Evolutionary conservation across 768 basidiomycete species (phyloP).

Genomic region (Macrolepiota albuminosa): DNA sequence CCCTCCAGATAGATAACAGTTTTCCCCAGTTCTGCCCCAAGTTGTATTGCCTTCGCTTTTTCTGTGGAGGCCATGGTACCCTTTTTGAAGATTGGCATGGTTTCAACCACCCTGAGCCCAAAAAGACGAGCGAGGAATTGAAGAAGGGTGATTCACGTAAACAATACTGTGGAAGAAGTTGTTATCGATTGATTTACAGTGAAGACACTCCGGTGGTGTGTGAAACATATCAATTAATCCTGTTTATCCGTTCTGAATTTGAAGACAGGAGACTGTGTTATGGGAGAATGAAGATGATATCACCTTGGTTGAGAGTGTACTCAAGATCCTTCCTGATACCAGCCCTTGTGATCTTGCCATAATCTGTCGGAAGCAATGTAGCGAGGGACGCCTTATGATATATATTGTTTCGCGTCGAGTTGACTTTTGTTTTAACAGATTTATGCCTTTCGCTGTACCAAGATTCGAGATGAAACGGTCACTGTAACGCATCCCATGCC

Average conservation of each 20-base stretch:
- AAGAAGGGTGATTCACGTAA: background rate
- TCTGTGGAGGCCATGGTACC: conserved; percentile 35
- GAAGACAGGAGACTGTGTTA: conserved; percentile 14
- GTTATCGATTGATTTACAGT: conserved; percentile 15
- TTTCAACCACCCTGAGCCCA: conserved; percentile 13
- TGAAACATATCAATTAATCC: background rate
- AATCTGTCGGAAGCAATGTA: conserved; percentile 44
- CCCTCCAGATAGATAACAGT: conserved; percentile 25
- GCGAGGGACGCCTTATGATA: conserved; percentile 21
- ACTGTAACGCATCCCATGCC: background rate
- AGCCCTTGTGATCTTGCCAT: conserved; percentile 45
- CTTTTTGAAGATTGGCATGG: background rate
- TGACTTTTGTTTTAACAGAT: conserved; percentile 17
- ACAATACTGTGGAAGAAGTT: conserved; percentile 15
- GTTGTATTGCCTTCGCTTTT: conserved; percentile 35
- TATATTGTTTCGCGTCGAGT: conserved; percentile 14
- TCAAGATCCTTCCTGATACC: conserved; percentile 41
- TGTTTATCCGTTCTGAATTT: background rate
- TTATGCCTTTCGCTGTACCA: conserved; percentile 18
- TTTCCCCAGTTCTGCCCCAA: conserved; percentile 40
- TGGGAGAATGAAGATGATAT: conserved; percentile 24
- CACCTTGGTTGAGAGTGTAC: conserved; percentile 26
- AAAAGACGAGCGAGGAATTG: conserved; percentile 11
- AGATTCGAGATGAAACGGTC: conserved; percentile 5
- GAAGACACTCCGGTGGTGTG: conserved; percentile 6